phyloP scores from a whole-genome alignment of 2,329 filamentous ascomycete species.

The Lasiodiplodia citricola region DNA sequence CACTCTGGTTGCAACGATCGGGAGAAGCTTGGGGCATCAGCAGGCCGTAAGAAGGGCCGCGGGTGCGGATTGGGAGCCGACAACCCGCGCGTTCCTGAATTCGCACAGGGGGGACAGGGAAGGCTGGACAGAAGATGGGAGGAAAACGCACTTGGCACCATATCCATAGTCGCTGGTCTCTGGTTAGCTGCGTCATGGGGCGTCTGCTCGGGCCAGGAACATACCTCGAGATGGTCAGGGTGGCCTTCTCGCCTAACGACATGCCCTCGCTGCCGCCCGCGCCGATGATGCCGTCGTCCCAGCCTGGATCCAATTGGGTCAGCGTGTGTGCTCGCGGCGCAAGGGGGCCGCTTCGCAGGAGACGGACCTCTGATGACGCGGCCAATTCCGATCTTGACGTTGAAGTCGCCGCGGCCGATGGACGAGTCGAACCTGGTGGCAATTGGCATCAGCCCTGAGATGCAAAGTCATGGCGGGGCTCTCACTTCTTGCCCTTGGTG shows the following conservation, averaged over 20 bases:
- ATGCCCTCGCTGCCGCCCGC: constrained; percentile 62
- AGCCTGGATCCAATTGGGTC: constrained; percentile 42
- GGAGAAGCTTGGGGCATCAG: constrained; percentile 16
- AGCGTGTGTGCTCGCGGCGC: constrained; percentile 31
- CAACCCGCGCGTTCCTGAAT: constrained; percentile 14
- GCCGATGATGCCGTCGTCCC: constrained; percentile 70
- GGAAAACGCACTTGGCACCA: constrained; percentile 40
- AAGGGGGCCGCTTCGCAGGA: constrained; percentile 23
- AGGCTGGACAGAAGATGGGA: not conserved
- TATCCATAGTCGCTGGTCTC: constrained; percentile 42
- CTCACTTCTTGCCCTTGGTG: constrained; percentile 71
- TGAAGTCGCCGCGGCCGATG: constrained; percentile 75
- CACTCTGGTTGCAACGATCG: constrained; percentile 14
- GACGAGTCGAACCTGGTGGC: constrained; percentile 85
- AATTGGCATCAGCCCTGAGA: not conserved
- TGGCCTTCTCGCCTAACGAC: constrained; percentile 89
- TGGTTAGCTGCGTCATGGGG: constrained; percentile 28
- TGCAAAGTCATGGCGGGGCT: constrained; percentile 40
- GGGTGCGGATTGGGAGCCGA: not conserved
- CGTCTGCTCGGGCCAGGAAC: constrained; percentile 35
- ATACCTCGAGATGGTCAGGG: constrained; percentile 79
- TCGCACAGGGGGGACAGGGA: constrained; percentile 26
- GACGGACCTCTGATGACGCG: constrained; percentile 81
- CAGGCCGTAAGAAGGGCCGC: constrained; percentile 5
- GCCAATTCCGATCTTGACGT: constrained; percentile 78